Evolutionary conservation across 2,329 filamentous ascomycete genomes (phyloP), one percentile per base, ranked within the genome.

Genomic region (Aspergillus viridinutans): DNA sequence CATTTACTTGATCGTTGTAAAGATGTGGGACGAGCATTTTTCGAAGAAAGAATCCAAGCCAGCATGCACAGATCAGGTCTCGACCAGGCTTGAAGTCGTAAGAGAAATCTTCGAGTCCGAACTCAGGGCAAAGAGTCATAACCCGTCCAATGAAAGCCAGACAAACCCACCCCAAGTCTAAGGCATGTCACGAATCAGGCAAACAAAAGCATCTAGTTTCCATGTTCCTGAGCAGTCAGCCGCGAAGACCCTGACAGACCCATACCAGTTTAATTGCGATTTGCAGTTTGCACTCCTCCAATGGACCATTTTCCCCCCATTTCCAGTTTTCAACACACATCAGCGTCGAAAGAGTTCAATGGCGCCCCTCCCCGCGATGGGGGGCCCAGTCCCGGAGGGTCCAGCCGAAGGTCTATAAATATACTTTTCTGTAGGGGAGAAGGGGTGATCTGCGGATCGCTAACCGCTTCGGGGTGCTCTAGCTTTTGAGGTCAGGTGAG

Each of bases 241-340:
- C 14, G 20, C 23, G 45, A 17, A 47, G 51, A 47, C 51, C 51
- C 38, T 53, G 23, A 5, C 32, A 17, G 51, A 38, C 51, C 51
- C 51, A 53, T 53, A n/a, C 43, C 40, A 47, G 51, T 53, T 53
- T 53, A 53, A 53, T 53, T 53, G 17, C 51, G 51, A 53, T 48
- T 45, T 53, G 51, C 51, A 53, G 32, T 45, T 29, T 53, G 20
- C 26, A 43, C 47, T 29, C 4, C 28, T 29, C 28, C 28, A 29
- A 14, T 6, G 32, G 32, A 14, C 32, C 32, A 3, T 35, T 35
- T 14, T 6, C 17, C 32, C 32, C 12, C 32, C 4, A 35, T 35
- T 14, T 14, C 32, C 12, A 35, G 32, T 35, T 35, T 35, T 14
- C 12, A 35, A 14, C 1, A 17, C 10, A n/a, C 2, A 28, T 5